A percentile compares a stretch with the other conserved stretches of the same genome.
Evolutionary conservation across 2,329 filamentous ascomycete species (phyloP).

Genomic region (Paracamarosporium sp.): DNA sequence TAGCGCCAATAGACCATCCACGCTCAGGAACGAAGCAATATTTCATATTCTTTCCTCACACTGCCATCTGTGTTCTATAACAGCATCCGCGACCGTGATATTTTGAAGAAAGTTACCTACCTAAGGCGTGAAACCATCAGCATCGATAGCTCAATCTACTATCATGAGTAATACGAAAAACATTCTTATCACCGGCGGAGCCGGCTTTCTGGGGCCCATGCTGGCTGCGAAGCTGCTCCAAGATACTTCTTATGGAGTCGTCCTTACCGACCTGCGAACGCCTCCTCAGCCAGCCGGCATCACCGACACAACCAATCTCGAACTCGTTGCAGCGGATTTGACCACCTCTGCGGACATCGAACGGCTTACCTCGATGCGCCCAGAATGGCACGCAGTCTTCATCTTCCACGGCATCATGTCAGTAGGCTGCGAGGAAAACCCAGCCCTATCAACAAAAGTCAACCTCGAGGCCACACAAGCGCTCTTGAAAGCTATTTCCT

Average conservation of each 20-base stretch:
- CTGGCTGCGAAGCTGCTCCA: constrained; percentile 61
- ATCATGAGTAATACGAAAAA: neutral
- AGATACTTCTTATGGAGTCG: constrained; percentile 50
- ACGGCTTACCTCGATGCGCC: neutral
- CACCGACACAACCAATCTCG: neutral
- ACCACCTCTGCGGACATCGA: constrained; percentile 38
- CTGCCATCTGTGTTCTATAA: neutral
- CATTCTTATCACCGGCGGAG: constrained; percentile 67
- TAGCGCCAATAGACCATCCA: neutral
- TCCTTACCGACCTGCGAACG: constrained; percentile 62
- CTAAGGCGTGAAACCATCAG: too few species aligned
- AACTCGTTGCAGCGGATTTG: neutral
- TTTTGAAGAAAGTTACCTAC: neutral
- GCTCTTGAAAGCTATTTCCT: constrained; percentile 56
- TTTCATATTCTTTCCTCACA: neutral
- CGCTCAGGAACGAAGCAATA: neutral
- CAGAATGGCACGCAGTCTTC: constrained; percentile 43
- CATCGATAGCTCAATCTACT: neutral
- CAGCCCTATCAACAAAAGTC: constrained; percentile 62
- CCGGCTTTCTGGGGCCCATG: constrained; percentile 66
- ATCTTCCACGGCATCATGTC: constrained; percentile 72
- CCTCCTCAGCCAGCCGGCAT: constrained; percentile 56
- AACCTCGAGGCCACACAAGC: constrained; percentile 64
- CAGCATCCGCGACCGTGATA: neutral
- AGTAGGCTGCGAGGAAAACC: constrained; percentile 65